Evolutionary conservation across 768 basidiomycete species (phyloP), one percentile per base, ranked within the genome.

Genomic region (Mycena metata): DNA sequence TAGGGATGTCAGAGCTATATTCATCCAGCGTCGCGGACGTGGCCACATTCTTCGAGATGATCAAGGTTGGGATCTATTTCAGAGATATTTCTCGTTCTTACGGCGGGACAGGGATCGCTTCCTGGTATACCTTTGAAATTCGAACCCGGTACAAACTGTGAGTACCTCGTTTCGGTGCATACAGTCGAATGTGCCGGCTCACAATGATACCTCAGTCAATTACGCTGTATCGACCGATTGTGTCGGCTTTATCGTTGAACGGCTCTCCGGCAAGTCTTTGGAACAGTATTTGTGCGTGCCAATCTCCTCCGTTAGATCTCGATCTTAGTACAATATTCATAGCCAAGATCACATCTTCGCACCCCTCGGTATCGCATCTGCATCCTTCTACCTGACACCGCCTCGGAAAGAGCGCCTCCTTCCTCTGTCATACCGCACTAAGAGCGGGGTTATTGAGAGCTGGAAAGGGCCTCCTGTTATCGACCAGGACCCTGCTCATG

Each of bases 231-330:
- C 64, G 9, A 52, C 64, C 6, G 77, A 79, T 57, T 70, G 67
- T 9, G 42, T 73, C 0, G 79, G 79, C 2, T 80, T 80, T 54
- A 70, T 80, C 17, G 66, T 80, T 6, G 76, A 80, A 42, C 72
- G 71, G 26, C 49, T 77, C 10, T 69, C 77, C 0, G 76, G 76
- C 1, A 64, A 75, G 59, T 72, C 71, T 7, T 68, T 80, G n/a
- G 77, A 79, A 63, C 65, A 76, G 45, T 80, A 77, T 46, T 76
- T 75, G 79, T 80, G 56, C 23, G 75, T 71, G 36, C 6, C 30
- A 30, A 30, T 30, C 6, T 30, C n/a, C n/a, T n/a, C n/a, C n/a
- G n/a, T n/a, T n/a, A n/a, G n/a, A n/a, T n/a, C n/a, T n/a, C n/a
- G n/a, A n/a, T n/a, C n/a, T n/a, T n/a, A n/a, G n/a, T n/a, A n/a